Conservation (phyloP, 1,284 basidiomycete species). For the Pterula multifida region DNA sequence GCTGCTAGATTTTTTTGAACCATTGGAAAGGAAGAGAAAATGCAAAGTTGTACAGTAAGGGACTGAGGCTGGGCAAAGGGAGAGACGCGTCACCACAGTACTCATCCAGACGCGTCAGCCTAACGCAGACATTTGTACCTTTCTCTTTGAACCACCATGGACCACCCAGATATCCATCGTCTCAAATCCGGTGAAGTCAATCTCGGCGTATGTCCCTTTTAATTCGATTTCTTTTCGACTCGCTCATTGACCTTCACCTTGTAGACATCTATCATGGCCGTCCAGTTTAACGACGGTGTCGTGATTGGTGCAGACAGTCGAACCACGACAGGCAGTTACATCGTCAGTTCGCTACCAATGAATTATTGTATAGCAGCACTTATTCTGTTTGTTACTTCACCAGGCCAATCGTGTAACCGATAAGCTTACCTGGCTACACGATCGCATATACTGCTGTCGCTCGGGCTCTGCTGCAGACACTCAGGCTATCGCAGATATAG, state of each 20-base stretch:
- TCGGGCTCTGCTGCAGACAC: conserved; percentile 98
- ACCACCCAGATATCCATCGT: conserved; percentile 59
- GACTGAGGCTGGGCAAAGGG: conserved; percentile 10
- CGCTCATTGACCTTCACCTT: conserved; percentile 3
- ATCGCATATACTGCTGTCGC: conserved; percentile 98
- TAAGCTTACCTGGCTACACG: conserved; percentile 94
- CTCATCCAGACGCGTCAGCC: too few relatives aligned
- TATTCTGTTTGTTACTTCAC: not conserved
- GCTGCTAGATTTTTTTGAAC: conserved; percentile 39
- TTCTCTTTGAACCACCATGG: conserved; percentile 37
- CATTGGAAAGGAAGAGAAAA: too few relatives aligned
- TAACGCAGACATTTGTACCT: too few relatives aligned
- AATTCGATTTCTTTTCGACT: not conserved
- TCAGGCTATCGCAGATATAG: conserved; percentile 90
- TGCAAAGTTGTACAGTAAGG: too few relatives aligned
- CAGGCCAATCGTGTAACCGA: conserved; percentile 97
- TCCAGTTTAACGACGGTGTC: conserved; percentile 91
- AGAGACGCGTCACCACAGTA: conserved; percentile 14
- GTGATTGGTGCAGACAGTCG: conserved; percentile 95
- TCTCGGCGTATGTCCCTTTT: conserved; percentile 63
- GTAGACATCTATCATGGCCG: conserved; percentile 99
- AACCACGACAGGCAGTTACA: conserved; percentile 95
- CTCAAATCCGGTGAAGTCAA: conserved; percentile 91
- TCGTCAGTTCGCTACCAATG: conserved; percentile 39
- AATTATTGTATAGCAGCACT: conserved; percentile 1